Base-by-base conservation (phyloP, 2,329 filamentous ascomycete species). In the Pezicula carpinea region DNA sequence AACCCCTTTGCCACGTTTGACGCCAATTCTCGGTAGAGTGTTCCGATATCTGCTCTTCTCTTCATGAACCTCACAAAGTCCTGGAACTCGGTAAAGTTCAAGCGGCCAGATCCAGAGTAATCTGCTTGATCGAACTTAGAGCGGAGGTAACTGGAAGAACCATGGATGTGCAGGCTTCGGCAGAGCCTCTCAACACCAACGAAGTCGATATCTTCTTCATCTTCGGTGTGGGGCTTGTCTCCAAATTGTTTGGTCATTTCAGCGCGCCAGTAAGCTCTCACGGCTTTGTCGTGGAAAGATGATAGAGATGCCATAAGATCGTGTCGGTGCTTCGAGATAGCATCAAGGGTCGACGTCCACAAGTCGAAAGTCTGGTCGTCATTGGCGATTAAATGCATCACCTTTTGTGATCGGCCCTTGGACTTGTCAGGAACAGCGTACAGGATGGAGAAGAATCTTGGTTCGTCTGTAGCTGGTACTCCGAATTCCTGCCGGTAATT, bases 231-330 rank as follows among this genome's bases (percentile, higher is more conserved):
- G 7, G 70, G 66, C 43, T 67, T 69, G 6, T 76, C 77, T 10
- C 75, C 72, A 53, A 78, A 82, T 47, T 85, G 77, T 60, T 83
- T 83, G 23, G 77, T 74, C 81, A 95, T 93, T 64, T 95, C 89
- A 38, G 79, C 82, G 52, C 83, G 80, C 93, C 93, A 99, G 66
- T 95, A 91, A 39, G 82, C 79, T 46, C 83, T 82, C 44, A 96
- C 80, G 40, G 89, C 89, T 55, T 85, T 85, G 61, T 95, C 84
- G 54, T 87, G 83, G 63, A 91, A 95, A 5, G 88, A 83, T 66
- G 92, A 88, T 48, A 99, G 71, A 5, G 89, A 93, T 11, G 88
- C 83, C 86, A 97, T 95, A 59, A 93, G 79, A 46, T 91, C 87
- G 53, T 95, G 89, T 46, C 93, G 82, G 62, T 95, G 88, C 57